Evolutionary conservation across 345 rosid genomes (phyloP), one percentile per base, ranked within the genome.

Genomic region (Eucalyptus marginata): DNA sequence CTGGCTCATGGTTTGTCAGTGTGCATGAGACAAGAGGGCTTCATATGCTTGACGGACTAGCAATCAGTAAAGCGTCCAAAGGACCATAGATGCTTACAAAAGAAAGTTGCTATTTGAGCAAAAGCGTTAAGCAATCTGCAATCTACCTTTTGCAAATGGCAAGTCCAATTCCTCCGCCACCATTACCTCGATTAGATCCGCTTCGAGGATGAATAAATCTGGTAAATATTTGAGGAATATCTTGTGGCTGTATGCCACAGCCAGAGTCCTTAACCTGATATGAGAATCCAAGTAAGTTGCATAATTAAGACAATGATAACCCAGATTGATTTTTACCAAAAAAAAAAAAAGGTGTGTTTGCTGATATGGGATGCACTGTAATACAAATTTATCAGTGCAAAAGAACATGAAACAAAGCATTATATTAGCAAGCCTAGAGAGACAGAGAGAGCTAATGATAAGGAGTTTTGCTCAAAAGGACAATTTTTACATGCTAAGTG

Each of bases 241-340:
- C 99, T 92, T 95, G 99, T 49, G 95, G 94, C 62, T 86, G 93
- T 90, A 97, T 90, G 40, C 99, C 99, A 89, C 98, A 95, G 62
- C 99, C 99, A 68, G 98, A 92, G 92, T 97, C 99, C 91, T 93
- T 96, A 76, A 96, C 98, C 99, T 97, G 93, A 81, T 54, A 33
- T n/a, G 46, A 88, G 80, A 80, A n/a, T 36, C 83, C 46, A 36
- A 71, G 83, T 71, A 13, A 71, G 46, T 10, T 10, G 46, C 83
- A 20, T 71, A 43, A 71, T 36, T 71, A 36, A 71, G 46, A 71
- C 27, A 18, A 71, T 18, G 46, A 71, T 71, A 71, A 36, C 25
- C 83, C 27, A 71, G 83, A 36, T 36, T 18, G 27, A 36, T 71
- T 71, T 40, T 33, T 36, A 36, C 25, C 12, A 0, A 2, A 2